Conservation (phyloP, 306 rosid species). For the Cucurbita pepo region DNA sequence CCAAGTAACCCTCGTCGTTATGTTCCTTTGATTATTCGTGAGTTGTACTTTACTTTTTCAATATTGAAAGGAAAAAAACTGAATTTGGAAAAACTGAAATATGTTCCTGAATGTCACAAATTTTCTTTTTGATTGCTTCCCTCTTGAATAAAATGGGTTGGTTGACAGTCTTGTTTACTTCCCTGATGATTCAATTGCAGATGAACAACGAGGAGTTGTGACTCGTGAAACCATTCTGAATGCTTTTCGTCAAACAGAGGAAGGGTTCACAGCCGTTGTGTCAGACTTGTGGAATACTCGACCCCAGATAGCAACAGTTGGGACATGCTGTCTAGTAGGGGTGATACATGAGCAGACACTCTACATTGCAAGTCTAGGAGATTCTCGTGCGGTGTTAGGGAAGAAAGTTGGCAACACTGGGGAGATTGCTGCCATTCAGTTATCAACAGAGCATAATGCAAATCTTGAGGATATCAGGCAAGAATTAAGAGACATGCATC, state of each 20-base stretch:
- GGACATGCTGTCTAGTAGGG: conserved; percentile 80
- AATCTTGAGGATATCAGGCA: conserved; percentile 56
- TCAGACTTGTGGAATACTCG: conserved; percentile 43
- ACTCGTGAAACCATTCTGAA: conserved; percentile 40
- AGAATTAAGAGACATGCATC: conserved; percentile 58
- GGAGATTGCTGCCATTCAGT: conserved; percentile 65
- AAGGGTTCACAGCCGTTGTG: conserved; percentile 58
- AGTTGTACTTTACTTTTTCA: not conserved
- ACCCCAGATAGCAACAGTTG: conserved; percentile 62
- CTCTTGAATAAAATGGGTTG: not conserved
- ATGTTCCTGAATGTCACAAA: not conserved
- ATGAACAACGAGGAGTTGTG: conserved; percentile 43
- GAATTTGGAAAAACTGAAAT: not conserved
- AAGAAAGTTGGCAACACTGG: conserved; percentile 75
- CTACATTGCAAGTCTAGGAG: conserved; percentile 69
- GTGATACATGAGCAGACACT: conserved; percentile 63
- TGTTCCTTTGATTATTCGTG: not conserved
- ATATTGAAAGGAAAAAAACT: too few relatives aligned
- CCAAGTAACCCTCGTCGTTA: not conserved
- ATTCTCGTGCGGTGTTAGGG: conserved; percentile 80
- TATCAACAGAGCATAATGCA: conserved; percentile 80
- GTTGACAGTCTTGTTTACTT: conserved; percentile 13
- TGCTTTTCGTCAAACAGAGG: conserved; percentile 56
- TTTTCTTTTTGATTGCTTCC: not conserved
- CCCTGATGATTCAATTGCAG: conserved; percentile 37